Percentiles rank a stretch among this genome's conserved stretches.
phyloP scores from a whole-genome alignment of 495 filamentous ascomycete species.

The Xanthoparmelia taractica region DNA sequence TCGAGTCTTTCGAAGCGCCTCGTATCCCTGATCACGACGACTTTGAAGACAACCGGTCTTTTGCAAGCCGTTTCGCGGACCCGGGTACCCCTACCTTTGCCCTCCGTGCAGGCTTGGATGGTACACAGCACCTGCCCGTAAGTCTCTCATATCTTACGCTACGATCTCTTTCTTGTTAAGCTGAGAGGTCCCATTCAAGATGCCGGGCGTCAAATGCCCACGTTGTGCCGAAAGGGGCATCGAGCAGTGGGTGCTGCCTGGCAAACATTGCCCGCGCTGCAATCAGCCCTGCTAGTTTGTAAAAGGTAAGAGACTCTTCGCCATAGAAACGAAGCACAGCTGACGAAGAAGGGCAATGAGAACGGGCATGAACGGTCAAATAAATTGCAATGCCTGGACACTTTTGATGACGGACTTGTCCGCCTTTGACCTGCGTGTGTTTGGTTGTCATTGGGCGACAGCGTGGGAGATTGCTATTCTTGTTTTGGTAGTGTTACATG shows the following conservation, averaged over 20 bases:
- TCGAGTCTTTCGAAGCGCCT: background rate
- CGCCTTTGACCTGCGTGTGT: background rate
- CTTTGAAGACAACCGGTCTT: background rate
- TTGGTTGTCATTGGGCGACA: background rate
- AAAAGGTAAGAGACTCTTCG: background rate
- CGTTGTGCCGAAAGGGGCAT: slow-evolving; percentile 20
- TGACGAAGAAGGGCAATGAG: background rate
- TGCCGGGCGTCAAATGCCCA: slow-evolving; percentile 19
- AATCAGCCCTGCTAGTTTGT: slow-evolving; percentile 16
- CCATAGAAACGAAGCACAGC: background rate
- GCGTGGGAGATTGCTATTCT: background rate
- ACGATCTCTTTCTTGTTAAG: background rate
- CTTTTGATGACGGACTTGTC: background rate
- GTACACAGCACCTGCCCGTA: background rate
- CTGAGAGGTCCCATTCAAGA: slow-evolving; percentile 10
- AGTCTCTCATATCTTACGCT: background rate
- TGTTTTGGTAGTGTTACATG: background rate
- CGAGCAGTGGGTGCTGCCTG: slow-evolving; percentile 22
- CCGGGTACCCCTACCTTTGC: background rate
- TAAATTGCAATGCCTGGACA: background rate
- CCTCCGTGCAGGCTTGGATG: background rate
- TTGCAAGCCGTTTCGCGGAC: background rate
- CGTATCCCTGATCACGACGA: background rate
- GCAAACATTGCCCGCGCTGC: slow-evolving; percentile 21
- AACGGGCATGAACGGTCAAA: background rate